Conservation (phyloP, 148 eudicot genomes). For the Linanthus parryae region DNA sequence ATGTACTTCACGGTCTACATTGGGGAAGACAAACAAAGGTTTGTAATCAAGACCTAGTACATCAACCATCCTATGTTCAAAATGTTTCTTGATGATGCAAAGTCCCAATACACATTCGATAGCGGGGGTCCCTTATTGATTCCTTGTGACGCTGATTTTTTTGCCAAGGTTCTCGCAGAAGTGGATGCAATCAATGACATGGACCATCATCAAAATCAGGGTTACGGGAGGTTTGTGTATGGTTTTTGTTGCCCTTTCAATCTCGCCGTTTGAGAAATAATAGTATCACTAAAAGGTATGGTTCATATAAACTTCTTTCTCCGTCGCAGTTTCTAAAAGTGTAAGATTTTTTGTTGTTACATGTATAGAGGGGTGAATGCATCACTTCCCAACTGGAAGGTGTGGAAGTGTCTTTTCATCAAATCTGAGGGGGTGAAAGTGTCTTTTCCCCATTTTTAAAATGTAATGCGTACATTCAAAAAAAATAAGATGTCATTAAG, state of each 20-base stretch:
- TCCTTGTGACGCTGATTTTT: conserved; percentile 52
- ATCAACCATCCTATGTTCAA: conserved; percentile 53
- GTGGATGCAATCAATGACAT: conserved; percentile 32
- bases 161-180: conserved; percentile 45
- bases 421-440: no score
- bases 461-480: no score
- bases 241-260: conserved; percentile 36
- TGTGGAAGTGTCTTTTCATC: no score
- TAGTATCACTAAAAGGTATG: conserved; percentile 11
- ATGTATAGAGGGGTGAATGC: no score
- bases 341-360: no score
- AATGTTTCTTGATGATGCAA: conserved; percentile 50
- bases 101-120: conserved; percentile 37
- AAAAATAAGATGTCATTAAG: no score
- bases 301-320: conserved; percentile 5
- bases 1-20: conserved; percentile 66
- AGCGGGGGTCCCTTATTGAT: conserved; percentile 54
- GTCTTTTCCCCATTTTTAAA: no score
- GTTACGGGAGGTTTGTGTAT: conserved; percentile 22
- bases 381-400: no score
- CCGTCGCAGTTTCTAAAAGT: conserved; percentile 1
- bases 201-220: no score
- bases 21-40: conserved; percentile 50
- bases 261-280: conserved; percentile 15
- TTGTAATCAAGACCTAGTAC: conserved; percentile 45